Evolutionary conservation across 2,329 filamentous ascomycete genomes (phyloP), one percentile per base, ranked within the genome.

Genomic region (Reticulascus tulasneorum): DNA sequence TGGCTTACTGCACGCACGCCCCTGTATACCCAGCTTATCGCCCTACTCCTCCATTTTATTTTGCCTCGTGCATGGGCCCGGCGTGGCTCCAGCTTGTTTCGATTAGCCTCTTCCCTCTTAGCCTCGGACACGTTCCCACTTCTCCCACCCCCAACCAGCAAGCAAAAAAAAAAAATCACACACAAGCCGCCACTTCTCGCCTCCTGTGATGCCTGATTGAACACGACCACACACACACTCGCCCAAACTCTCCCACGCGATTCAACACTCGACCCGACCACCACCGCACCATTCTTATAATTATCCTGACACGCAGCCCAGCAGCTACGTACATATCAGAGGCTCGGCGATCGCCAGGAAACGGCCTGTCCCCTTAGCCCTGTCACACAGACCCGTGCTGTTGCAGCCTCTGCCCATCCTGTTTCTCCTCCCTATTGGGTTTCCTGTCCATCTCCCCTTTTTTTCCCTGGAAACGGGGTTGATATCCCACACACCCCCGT

Each of bases 311-410:
- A 20, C 32, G 23, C 28, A 28, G 26, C 18, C 23, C 4, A 18
- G 23, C 16, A n/a, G 18, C 23, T 18, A 15, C 34, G 16, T 21
- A 21, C 29, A 28, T 30, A 33, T 23, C 15, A 32, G 25, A 19
- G 28, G 20, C 28, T 34, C 35, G 33, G 15, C 22, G 26, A 27
- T 27, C 26, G 29, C 21, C 24, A 13, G 29, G 27, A 37, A 21
- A 18, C 21, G 19, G 32, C 23, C 25, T 23, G 29, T 28, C 25
- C 36, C 29, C 19, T 27, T 32, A 32, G 39, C 20, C 31, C 24
- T 42, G 40, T 42, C 40, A 40, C 37, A 42, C 35, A 16, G 36
- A 28, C 23, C 30, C 35, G 16, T 35, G 35, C 29, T 18, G 34
- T 32, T 25, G 23, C 29, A 35, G n/a, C n/a, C n/a, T 32, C 33